Percentiles rank a stretch among this genome's conserved stretches.
phyloP scores from a whole-genome alignment of 257 asterid species.

The Solanum microdontum region DNA sequence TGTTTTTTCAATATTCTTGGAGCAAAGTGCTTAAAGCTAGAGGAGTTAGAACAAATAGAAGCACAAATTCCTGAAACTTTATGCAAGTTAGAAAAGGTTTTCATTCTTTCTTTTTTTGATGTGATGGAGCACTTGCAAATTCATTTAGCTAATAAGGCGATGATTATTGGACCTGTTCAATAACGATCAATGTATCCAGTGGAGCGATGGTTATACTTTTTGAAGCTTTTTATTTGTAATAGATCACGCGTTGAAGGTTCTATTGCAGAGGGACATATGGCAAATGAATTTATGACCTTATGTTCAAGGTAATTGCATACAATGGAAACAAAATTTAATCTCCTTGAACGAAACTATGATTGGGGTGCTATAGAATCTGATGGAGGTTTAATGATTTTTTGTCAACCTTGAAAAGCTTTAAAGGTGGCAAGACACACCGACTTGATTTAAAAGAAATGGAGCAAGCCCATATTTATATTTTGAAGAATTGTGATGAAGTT shows the following conservation, averaged over 20 bases:
- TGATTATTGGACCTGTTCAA: background rate
- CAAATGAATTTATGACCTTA: background rate
- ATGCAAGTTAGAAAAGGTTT: background rate
- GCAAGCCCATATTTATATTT: background rate
- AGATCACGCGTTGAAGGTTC: background rate
- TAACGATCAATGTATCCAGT: background rate
- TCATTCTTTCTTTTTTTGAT: background rate
- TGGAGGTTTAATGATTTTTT: background rate
- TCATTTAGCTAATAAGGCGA: background rate
- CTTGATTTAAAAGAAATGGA: background rate
- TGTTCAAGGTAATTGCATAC: background rate
- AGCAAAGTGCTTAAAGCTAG: background rate
- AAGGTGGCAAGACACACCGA: background rate
- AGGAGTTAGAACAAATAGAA: background rate
- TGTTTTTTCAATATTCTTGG: background rate
- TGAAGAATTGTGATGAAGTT: background rate
- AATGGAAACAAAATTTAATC: background rate
- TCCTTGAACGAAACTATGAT: background rate
- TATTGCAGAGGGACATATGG: background rate
- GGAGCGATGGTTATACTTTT: background rate
- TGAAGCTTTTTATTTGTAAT: background rate
- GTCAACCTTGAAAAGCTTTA: background rate
- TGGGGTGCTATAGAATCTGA: background rate
- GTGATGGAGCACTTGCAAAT: background rate
- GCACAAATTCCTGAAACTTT: background rate